phyloP scores from a whole-genome alignment of 1,284 basidiomycete species.

The Sporisorium sorghi region DNA sequence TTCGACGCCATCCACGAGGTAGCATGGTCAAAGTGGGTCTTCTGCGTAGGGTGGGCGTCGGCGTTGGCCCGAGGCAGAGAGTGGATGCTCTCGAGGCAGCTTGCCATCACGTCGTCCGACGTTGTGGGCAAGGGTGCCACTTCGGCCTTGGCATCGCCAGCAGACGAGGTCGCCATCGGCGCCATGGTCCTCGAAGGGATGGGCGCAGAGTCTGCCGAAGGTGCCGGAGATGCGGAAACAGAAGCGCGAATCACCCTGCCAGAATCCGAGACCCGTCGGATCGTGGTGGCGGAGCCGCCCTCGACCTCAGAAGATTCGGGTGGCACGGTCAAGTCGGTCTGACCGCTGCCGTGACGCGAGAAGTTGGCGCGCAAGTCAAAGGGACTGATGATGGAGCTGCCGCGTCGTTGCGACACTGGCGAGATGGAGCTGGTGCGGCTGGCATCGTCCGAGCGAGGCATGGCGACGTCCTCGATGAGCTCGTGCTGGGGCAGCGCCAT shows the following conservation, averaged over 20 bases:
- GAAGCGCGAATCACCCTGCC: background rate
- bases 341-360: slow-evolving; percentile 41
- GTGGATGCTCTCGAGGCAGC: slow-evolving; percentile 47
- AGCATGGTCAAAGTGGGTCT: slow-evolving; percentile 16
- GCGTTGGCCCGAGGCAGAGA: slow-evolving; percentile 23
- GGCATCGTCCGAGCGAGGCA: slow-evolving; percentile 17
- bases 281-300: slow-evolving; percentile 13
- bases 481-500: slow-evolving; percentile 20
- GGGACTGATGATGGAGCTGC: slow-evolving; percentile 20
- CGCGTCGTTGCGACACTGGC: slow-evolving; percentile 17
- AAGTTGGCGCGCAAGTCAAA: slow-evolving; percentile 19
- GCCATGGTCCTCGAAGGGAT: slow-evolving; percentile 21
- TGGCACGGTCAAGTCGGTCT: slow-evolving; percentile 43
- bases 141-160: background rate
- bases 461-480: slow-evolving; percentile 17
- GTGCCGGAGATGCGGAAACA: slow-evolving; percentile 10
- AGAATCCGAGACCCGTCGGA: slow-evolving; percentile 8
- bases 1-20: slow-evolving; percentile 32
- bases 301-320: slow-evolving; percentile 31
- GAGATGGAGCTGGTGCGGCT: slow-evolving; percentile 30
- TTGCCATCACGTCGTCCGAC: slow-evolving; percentile 34
- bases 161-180: background rate
- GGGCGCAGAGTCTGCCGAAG: slow-evolving; percentile 15
- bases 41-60: background rate
- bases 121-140: slow-evolving; percentile 1